Conservation (phyloP, 345 rosid genomes). For the Hirschfeldia incana region DNA sequence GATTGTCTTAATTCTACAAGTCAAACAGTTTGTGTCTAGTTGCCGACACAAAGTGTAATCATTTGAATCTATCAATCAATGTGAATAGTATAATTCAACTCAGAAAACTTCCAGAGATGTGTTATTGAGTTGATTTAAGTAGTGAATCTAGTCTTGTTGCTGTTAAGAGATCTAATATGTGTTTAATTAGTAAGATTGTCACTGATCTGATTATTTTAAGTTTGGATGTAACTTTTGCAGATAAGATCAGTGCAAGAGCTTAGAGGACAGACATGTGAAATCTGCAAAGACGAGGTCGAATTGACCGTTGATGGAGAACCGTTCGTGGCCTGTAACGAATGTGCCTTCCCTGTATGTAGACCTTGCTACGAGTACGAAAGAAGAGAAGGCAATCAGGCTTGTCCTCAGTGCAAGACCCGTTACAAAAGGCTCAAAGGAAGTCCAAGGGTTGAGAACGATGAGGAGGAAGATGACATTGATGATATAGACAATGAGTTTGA, state of each 20-base stretch:
- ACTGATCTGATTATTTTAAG: slow-evolving; percentile 5
- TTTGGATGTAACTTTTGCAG: slow-evolving; percentile 43
- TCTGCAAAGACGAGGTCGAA: slow-evolving; percentile 93
- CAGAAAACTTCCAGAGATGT: not conserved
- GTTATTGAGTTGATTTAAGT: no score
- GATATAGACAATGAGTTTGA: slow-evolving; percentile 95
- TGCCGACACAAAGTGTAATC: slow-evolving; percentile 7
- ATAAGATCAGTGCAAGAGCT: slow-evolving; percentile 92
- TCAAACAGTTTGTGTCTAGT: not conserved
- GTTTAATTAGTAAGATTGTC: no score
- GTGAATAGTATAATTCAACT: not conserved
- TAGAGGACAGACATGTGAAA: slow-evolving; percentile 93
- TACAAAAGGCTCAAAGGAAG: slow-evolving; percentile 93
- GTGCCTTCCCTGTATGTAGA: slow-evolving; percentile 98
- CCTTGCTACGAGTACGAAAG: slow-evolving; percentile 97
- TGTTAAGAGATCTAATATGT: no score
- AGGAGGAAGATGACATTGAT: slow-evolving; percentile 94
- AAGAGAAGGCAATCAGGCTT: slow-evolving; percentile 94
- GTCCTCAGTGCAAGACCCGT: slow-evolving; percentile 98
- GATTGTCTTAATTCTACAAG: not conserved
- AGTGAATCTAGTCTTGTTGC: not conserved
- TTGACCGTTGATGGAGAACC: slow-evolving; percentile 76
- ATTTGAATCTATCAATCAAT: slow-evolving; percentile 9
- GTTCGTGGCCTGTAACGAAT: slow-evolving; percentile 97
- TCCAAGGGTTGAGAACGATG: slow-evolving; percentile 98